Conservation (phyloP, 1,284 basidiomycete genomes). For the Puccinia coronata region DNA sequence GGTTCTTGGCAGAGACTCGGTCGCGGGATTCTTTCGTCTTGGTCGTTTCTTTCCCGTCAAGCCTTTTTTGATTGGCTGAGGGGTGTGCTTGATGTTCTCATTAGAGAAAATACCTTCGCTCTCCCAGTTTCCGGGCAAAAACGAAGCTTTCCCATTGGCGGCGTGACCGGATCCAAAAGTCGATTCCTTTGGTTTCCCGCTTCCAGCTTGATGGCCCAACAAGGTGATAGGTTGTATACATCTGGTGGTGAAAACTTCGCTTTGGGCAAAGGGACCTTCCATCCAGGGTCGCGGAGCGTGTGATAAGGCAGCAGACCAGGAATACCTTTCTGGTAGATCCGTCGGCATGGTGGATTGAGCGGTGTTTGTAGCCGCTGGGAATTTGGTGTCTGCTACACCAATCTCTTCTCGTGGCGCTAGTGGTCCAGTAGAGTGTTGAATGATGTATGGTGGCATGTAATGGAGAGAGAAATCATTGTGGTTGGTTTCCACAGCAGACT, state of each 20-base stretch:
- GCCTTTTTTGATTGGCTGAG: conserved; percentile 1
- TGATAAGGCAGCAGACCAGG: background rate
- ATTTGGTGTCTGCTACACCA: background rate
- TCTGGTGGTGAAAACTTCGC: conserved; percentile 17
- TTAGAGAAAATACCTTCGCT: background rate
- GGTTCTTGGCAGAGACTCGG: background rate
- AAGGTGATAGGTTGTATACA: conserved; percentile 14
- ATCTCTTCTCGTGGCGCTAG: background rate
- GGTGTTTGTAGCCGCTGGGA: background rate
- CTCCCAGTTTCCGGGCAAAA: conserved; percentile 31
- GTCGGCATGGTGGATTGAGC: background rate
- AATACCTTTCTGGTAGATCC: background rate
- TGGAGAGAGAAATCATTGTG: background rate
- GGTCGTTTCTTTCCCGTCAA: background rate
- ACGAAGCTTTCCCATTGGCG: conserved; percentile 25
- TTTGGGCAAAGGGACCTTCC: background rate
- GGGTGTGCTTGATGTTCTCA: background rate
- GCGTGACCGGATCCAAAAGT: background rate
- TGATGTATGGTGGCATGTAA: background rate
- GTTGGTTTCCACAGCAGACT: background rate
- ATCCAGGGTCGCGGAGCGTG: background rate
- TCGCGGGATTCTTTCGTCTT: background rate
- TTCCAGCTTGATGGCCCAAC: background rate
- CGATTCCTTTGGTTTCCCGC: background rate
- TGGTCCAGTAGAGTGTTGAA: background rate